These are phyloP conservation scores for Polyporus tsugae DNA, from an alignment of 1,284 basidiomycete species.

Conservation along the genomic window DNA sequence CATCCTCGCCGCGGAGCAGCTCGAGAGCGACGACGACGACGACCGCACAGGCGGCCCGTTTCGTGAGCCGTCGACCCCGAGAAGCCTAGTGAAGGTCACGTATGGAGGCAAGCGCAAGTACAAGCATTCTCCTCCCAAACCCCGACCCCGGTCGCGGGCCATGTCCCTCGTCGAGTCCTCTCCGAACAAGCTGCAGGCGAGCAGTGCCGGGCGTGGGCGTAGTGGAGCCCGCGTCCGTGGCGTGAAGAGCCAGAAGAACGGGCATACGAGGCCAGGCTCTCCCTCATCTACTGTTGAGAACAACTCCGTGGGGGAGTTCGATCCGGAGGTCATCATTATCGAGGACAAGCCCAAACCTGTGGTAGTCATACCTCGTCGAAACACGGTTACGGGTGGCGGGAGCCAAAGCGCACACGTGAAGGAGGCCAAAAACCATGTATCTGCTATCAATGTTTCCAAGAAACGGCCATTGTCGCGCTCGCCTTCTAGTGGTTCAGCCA, in stretches of 20 bases:
- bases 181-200: conserved; percentile 12
- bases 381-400: neutral
- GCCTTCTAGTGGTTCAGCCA: conserved; percentile 15
- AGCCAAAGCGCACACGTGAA: neutral
- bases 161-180: conserved; percentile 20
- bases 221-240: conserved; percentile 13
- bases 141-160: conserved; percentile 7
- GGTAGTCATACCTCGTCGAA: neutral
- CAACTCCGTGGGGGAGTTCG: conserved; percentile 8
- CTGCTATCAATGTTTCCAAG: conserved; percentile 10
- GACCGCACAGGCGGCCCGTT: conserved; percentile 23
- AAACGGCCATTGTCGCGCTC: conserved; percentile 28
- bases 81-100: conserved; percentile 28
- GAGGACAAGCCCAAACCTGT: conserved; percentile 8
- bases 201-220: conserved; percentile 6
- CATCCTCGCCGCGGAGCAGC: conserved; percentile 37
- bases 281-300: conserved; percentile 14
- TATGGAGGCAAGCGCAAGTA: conserved; percentile 35
- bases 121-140: conserved; percentile 20
- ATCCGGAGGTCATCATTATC: conserved; percentile 10
- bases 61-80: conserved; percentile 34
- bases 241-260: conserved; percentile 6
- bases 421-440: neutral
- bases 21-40: conserved; percentile 32
- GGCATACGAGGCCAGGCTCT: conserved; percentile 12